phyloP scores from a whole-genome alignment of 2,329 filamentous ascomycete species.

The Clonostachys chloroleuca region DNA sequence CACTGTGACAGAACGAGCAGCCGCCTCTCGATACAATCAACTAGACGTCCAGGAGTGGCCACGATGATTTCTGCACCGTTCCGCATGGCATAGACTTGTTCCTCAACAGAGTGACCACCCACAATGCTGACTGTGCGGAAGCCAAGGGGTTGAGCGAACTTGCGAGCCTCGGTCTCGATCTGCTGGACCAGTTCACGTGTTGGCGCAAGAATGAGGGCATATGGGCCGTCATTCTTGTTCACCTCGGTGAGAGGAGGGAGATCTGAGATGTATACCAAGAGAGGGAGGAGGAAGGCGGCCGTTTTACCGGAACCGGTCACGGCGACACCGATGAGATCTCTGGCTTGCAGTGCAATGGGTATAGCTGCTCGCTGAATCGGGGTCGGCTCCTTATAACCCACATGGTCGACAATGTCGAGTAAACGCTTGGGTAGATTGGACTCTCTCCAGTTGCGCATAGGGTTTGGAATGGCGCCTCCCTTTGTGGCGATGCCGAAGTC shows the following conservation, averaged over 20 bases:
- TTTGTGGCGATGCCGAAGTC: constrained; percentile 97
- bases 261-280: constrained; percentile 92
- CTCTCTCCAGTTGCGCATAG: constrained; percentile 92
- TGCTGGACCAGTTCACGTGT: constrained; percentile 97
- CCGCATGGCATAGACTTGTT: constrained; percentile 84
- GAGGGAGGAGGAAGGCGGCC: constrained; percentile 85
- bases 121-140: constrained; percentile 96
- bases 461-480: constrained; percentile 86
- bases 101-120: constrained; percentile 93
- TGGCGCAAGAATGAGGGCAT: constrained; percentile 93
- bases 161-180: constrained; percentile 89
- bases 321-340: constrained; percentile 96
- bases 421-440: constrained; percentile 73
- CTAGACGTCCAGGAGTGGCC: constrained; percentile 93
- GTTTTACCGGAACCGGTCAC: constrained; percentile 99
- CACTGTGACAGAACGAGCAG: constrained; percentile 92
- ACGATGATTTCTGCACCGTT: constrained; percentile 97
- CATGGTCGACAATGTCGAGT: constrained; percentile 75
- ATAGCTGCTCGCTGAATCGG: constrained; percentile 93
- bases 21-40: constrained; percentile 93
- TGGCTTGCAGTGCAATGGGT: constrained; percentile 85
- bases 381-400: constrained; percentile 89
- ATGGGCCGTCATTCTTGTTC: constrained; percentile 92
- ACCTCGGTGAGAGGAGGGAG: constrained; percentile 78
- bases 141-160: constrained; percentile 85